Conservation (phyloP, 441 rosid species). For the Erodium texanum region DNA sequence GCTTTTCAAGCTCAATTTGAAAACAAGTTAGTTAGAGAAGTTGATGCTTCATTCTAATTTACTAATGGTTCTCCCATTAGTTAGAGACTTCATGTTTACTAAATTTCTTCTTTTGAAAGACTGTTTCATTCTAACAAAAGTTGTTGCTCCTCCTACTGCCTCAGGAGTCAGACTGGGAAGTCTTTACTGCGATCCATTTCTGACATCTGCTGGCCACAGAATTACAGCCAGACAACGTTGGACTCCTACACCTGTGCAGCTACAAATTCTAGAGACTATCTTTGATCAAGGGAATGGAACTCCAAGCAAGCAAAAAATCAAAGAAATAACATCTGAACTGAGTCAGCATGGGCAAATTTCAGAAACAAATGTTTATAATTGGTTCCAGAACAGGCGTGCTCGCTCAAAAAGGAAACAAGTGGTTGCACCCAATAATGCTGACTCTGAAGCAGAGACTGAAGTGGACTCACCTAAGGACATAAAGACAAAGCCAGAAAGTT, state of each 20-base stretch:
- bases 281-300: conserved; percentile 95
- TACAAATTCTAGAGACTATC: conserved; percentile 80
- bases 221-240: conserved; percentile 91
- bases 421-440: conserved; percentile 52
- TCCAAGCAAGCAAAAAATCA: conserved; percentile 95
- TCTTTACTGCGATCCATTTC: conserved; percentile 67
- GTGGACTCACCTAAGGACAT: conserved; percentile 61
- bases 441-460: conserved; percentile 85
- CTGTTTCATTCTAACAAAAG: neutral
- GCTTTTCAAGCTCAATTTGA: too few species aligned
- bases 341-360: conserved; percentile 92
- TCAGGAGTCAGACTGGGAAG: conserved; percentile 57
- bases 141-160: neutral
- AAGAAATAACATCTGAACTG: conserved; percentile 75
- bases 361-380: conserved; percentile 86
- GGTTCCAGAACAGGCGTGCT: conserved; percentile 98
- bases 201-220: conserved; percentile 67
- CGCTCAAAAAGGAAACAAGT: conserved; percentile 80
- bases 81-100: too few species aligned
- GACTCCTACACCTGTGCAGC: conserved; percentile 94
- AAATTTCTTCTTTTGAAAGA: neutral
- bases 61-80: too few species aligned
- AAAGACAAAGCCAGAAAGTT: conserved; percentile 56
- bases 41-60: too few species aligned
- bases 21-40: too few species aligned